Evolutionary conservation across 805 yeast genomes (phyloP).

Genomic region (Lipomyces orientalis): DNA sequence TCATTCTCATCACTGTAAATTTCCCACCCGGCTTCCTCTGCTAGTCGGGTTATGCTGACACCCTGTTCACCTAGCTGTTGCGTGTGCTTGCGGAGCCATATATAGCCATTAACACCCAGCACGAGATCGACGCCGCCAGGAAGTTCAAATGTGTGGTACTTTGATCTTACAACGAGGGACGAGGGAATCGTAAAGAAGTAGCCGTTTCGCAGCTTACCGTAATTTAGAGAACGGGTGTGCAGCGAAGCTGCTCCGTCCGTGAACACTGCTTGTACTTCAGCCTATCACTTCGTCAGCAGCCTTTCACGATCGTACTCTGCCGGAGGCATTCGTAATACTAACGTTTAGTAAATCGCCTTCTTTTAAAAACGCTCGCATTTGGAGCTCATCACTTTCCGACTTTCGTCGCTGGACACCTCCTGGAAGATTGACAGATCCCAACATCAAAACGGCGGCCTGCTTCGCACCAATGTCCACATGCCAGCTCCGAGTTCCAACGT

Average conservation of each 20-base stretch:
- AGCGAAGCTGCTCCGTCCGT: constrained; percentile 91
- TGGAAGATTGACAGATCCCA: constrained; percentile 95
- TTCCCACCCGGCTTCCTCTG: constrained; percentile 93
- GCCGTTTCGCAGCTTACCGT: constrained; percentile 95
- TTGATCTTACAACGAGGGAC: constrained; percentile 79
- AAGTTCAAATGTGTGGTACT: constrained; percentile 83
- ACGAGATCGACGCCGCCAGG: constrained; percentile 94
- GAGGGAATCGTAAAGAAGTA: constrained; percentile 80
- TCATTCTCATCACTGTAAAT: constrained; percentile 85
- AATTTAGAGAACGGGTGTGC: constrained; percentile 93
- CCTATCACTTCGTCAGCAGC: constrained; percentile 17
- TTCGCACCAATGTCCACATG: constrained; percentile 95
- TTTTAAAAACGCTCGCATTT: constrained; percentile 90
- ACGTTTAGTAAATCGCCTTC: constrained; percentile 94
- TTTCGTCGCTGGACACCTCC: constrained; percentile 96
- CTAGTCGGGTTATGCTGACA: constrained; percentile 72
- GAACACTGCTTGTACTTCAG: constrained; percentile 90
- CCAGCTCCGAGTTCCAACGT: constrained; percentile 94
- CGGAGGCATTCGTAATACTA: constrained; percentile 5
- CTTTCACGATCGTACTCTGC: background rate
- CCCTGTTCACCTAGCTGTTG: constrained; percentile 29
- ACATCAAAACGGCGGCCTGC: constrained; percentile 87
- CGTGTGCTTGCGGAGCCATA: constrained; percentile 77
- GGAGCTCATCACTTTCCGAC: constrained; percentile 92
- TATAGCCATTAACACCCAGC: constrained; percentile 91